Conservation (phyloP, 2,329 filamentous ascomycete genomes). For the Dactylellina parvicollis region DNA sequence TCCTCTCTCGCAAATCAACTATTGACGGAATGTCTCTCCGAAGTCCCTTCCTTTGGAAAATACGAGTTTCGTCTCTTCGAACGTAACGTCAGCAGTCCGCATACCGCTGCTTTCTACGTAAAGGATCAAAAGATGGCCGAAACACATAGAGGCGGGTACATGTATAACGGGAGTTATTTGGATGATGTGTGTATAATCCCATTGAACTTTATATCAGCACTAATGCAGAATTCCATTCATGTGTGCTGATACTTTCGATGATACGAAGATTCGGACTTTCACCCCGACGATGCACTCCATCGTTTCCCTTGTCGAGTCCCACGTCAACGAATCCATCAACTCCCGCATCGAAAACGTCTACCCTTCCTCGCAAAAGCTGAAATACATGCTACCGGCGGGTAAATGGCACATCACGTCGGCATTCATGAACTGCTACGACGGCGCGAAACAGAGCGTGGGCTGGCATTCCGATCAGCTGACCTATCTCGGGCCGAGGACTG, state of each 20-base stretch:
- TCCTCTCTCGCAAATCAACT: constrained; percentile 76
- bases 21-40: constrained; percentile 77
- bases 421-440: constrained; percentile 93
- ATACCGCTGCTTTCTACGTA: constrained; percentile 82
- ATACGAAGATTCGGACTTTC: constrained; percentile 69
- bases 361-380: constrained; percentile 76
- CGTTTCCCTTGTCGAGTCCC: constrained; percentile 74
- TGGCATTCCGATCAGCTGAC: constrained; percentile 96
- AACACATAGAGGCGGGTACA: constrained; percentile 69
- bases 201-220: neutral
- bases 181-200: neutral
- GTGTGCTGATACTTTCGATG: neutral
- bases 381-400: constrained; percentile 73
- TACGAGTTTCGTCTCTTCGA: constrained; percentile 85
- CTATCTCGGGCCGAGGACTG: constrained; percentile 85
- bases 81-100: constrained; percentile 82
- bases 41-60: constrained; percentile 72
- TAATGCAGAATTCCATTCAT: too few relatives aligned
- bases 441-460: constrained; percentile 82
- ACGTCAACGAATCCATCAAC: constrained; percentile 81
- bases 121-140: constrained; percentile 64
- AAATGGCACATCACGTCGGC: constrained; percentile 87
- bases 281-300: constrained; percentile 78
- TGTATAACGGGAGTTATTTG: constrained; percentile 83
- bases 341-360: constrained; percentile 75